Percentiles rank a stretch among this genome's conserved stretches.
These are phyloP conservation scores for Colletotrichum coccodes DNA, from an alignment of 2,329 filamentous ascomycete genomes.

Conservation along the genomic window DNA sequence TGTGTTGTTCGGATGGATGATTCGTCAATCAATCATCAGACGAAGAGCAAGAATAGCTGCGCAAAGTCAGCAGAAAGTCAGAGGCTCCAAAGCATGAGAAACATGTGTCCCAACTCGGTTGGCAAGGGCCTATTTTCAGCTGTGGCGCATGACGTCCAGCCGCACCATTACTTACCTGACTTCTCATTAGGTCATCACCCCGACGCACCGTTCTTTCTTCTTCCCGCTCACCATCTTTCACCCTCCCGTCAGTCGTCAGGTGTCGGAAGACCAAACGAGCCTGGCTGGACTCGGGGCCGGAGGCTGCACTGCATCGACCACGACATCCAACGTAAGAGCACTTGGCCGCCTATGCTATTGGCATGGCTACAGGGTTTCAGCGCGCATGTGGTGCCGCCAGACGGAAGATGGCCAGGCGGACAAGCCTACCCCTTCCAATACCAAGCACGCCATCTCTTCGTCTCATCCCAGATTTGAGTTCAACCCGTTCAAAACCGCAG, in stretches of 20 bases:
- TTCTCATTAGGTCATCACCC: neutral
- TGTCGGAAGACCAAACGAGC: neutral
- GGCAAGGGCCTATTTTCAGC: conserved; percentile 12
- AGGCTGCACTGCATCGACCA: neutral
- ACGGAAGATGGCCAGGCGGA: neutral
- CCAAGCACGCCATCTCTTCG: neutral
- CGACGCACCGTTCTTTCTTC: neutral
- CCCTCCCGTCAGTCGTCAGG: neutral
- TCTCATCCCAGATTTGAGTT: neutral
- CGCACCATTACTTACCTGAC: neutral
- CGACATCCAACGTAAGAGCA: conserved; percentile 9
- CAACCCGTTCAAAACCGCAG: neutral
- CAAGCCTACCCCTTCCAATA: neutral
- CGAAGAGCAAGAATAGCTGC: neutral
- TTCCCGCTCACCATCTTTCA: neutral
- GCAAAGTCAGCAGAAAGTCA: neutral
- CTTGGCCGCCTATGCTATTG: neutral
- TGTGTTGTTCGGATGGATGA: neutral
- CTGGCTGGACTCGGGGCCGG: neutral
- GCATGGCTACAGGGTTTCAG: neutral
- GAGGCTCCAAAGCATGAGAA: neutral
- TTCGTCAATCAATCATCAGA: neutral
- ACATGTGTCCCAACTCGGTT: neutral
- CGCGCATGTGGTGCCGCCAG: neutral
- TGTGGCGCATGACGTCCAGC: conserved; percentile 15